Percentiles rank a stretch among this genome's conserved stretches.
Conservation (phyloP, 257 asterid genomes). For the Ocimum tenuiflorum region DNA sequence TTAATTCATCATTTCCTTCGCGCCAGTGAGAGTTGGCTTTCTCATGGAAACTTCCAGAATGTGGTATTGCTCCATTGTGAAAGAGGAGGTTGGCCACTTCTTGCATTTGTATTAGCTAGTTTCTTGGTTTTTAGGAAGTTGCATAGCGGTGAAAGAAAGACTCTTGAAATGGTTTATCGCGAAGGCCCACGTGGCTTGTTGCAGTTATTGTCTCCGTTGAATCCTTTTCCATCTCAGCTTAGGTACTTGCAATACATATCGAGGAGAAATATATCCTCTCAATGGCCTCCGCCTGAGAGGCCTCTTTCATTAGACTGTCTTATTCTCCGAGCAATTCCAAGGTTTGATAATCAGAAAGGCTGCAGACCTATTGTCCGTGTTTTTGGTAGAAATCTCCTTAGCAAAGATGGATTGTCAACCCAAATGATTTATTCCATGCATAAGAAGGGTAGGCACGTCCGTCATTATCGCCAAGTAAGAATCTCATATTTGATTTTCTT, state of each 20-base stretch:
- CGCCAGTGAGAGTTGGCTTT: constrained; percentile 93
- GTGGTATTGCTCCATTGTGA: constrained; percentile 91
- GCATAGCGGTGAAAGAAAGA: constrained; percentile 71
- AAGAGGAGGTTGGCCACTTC: constrained; percentile 91
- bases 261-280: constrained; percentile 73
- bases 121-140: constrained; percentile 79
- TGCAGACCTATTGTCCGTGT: constrained; percentile 87
- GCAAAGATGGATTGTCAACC: constrained; percentile 91
- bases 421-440: constrained; percentile 86
- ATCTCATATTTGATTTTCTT: constrained; percentile 7
- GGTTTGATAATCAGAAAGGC: constrained; percentile 83
- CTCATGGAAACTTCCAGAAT: constrained; percentile 61
- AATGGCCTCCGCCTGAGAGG: constrained; percentile 97
- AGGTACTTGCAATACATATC: constrained; percentile 88
- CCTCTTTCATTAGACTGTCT: constrained; percentile 94
- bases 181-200: constrained; percentile 89
- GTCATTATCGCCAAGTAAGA: constrained; percentile 78
- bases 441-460: constrained; percentile 76
- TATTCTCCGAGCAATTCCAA: constrained; percentile 82
- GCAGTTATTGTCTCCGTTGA: constrained; percentile 82
- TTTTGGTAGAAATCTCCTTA: constrained; percentile 82
- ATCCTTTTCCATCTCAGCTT: constrained; percentile 94
- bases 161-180: constrained; percentile 84
- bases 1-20: constrained; percentile 82
- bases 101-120: constrained; percentile 80